phyloP scores from a whole-genome alignment of 192 early-diverging fungal species.

The Endogone sp. region DNA sequence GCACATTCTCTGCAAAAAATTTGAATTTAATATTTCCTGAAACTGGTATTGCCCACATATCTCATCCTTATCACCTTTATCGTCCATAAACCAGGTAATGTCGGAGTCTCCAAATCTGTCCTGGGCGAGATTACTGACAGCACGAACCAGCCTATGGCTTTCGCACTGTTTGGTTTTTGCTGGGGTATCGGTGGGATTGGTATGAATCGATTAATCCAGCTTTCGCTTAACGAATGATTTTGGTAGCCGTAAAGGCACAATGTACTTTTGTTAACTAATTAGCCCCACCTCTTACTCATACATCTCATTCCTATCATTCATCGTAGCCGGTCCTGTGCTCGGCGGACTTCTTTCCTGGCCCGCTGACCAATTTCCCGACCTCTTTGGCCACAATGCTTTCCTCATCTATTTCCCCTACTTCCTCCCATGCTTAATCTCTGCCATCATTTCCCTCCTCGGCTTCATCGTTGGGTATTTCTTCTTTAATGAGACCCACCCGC shows the following conservation, averaged over 20 bases:
- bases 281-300: no score
- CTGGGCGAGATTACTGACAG: slow-evolving; percentile 84
- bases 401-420: slow-evolving; percentile 73
- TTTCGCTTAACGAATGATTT: no score
- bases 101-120: slow-evolving; percentile 78
- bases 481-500: slow-evolving; percentile 56
- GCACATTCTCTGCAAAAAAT: no score
- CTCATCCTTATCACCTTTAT: no score
- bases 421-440: slow-evolving; percentile 75
- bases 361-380: slow-evolving; percentile 54
- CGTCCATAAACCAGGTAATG: slow-evolving; percentile 37
- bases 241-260: not conserved
- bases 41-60: no score
- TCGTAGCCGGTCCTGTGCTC: slow-evolving; percentile 56
- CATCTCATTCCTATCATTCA: slow-evolving; percentile 4
- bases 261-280: not conserved
- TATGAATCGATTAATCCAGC: slow-evolving; percentile 12
- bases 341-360: slow-evolving; percentile 83
- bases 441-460: slow-evolving; percentile 57
- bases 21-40: no score
- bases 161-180: slow-evolving; percentile 68
- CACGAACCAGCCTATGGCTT: slow-evolving; percentile 73
- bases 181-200: slow-evolving; percentile 63
- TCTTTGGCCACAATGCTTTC: slow-evolving; percentile 55
- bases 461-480: slow-evolving; percentile 58